Base-by-base conservation (phyloP, 805 yeast species). In the Starmerella apicola region DNA sequence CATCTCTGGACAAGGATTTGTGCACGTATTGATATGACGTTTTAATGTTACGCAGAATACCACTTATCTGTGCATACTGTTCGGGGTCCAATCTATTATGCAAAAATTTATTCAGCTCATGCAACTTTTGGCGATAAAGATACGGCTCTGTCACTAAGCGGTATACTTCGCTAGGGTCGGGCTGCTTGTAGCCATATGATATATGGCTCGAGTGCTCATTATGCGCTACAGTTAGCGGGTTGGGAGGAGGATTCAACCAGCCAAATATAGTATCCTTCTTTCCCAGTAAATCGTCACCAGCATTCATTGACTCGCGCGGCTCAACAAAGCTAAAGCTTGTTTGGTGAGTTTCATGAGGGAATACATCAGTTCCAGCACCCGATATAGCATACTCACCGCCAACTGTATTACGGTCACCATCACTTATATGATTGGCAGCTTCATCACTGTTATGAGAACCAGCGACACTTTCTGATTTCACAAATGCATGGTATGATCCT, bases 1-100 rank as follows among this genome's bases (percentile, higher is more conserved):
- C 98, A 31, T 82, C 93, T 51, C 83, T 94, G 42, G 86, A 82
- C 27, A 88, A 62, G 4, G 91, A 76, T 52, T 82, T 81, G 29
- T 94, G 82, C 52, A 93, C 81, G 3, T 96, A 95, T 51, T 86
- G 84, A 57, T 88, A 88, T 10, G 86, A 76, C 2, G 97, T 95
- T 48, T 97, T 64, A 54, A 85, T 85, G 33, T 79, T 80, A 0
- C 96, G 91, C 78, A 88, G 80, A 7, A 82, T 74, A 53, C 78
- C 77, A 1, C 94, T 85, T 76, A 91, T 78, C 40, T 76, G 71
- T 41, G 85, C 80, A 41, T 88, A 66, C 60, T 78, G 76, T 13
- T 67, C 67, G 43, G 75, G 72, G 35, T 74, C 71, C 56, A 88
- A 85, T 36, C 97, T 61, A 27, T 70, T 64, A 42, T 78, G 66